A percentile compares a stretch with the other conserved stretches of the same genome.
phyloP scores from a whole-genome alignment of 192 early-diverging fungal species.

The Chytriomyces confervae region DNA sequence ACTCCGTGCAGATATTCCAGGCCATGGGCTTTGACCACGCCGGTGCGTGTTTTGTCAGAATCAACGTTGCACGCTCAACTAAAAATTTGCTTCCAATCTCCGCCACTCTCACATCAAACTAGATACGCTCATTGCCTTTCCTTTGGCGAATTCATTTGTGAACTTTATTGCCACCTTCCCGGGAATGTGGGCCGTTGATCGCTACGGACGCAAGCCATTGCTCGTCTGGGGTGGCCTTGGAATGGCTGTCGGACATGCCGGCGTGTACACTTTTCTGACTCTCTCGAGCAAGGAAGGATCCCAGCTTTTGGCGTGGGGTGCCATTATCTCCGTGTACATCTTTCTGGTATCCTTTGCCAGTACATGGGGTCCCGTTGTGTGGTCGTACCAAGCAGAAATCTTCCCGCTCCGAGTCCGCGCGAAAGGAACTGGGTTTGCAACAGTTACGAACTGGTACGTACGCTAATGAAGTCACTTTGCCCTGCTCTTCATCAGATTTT shows the following conservation, averaged over 20 bases:
- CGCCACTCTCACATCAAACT: constrained; percentile 39
- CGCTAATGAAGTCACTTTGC: no score
- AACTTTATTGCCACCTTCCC: constrained; percentile 89
- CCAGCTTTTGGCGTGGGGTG: constrained; percentile 41
- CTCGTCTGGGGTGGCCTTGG: constrained; percentile 73
- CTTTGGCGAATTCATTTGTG: constrained; percentile 75
- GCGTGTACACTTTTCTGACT: constrained; percentile 67
- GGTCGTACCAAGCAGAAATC: constrained; percentile 78
- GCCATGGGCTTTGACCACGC: constrained; percentile 49
- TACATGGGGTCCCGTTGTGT: constrained; percentile 79
- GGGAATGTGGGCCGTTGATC: constrained; percentile 84
- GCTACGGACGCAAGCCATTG: constrained; percentile 83
- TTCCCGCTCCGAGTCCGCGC: constrained; percentile 73
- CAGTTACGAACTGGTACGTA: constrained; percentile 72
- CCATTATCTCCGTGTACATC: constrained; percentile 72
- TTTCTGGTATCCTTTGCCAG: constrained; percentile 68
- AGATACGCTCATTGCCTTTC: constrained; percentile 21
- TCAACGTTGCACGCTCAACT: constrained; percentile 44
- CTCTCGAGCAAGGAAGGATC: constrained; percentile 45
- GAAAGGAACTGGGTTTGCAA: constrained; percentile 68
- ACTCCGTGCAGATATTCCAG: constrained; percentile 59
- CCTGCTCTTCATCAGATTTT: no score
- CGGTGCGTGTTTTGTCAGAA: no score
- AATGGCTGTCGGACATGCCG: constrained; percentile 70
- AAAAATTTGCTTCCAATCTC: constrained; percentile 67